Conservation (phyloP, 169 alveolate species). For the Plasmodium chabaudi region DNA sequence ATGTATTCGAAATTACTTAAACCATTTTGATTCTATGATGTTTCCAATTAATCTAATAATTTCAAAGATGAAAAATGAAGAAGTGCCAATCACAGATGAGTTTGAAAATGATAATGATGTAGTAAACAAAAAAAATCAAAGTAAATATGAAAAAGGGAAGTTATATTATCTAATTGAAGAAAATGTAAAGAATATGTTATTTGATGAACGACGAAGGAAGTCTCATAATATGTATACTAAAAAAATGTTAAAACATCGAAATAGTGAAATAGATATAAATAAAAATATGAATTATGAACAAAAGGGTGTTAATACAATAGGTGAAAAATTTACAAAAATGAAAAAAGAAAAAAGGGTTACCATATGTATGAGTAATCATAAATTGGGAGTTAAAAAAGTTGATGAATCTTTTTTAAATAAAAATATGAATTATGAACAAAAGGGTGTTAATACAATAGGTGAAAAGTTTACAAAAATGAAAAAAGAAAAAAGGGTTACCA, state of each 20-base stretch:
- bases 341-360: no score
- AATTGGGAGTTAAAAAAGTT: no score
- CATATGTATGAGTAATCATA: no score
- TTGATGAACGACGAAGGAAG: no score
- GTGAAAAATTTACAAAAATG: no score
- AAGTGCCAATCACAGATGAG: not conserved
- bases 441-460: not conserved
- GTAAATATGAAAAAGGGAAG: not conserved
- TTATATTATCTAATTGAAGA: not conserved
- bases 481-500: no score
- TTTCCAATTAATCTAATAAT: constrained; percentile 14
- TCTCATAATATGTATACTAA: no score
- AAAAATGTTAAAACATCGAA: no score
- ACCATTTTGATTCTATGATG: constrained; percentile 29
- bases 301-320: not conserved
- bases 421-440: not conserved
- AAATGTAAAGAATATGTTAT: no score
- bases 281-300: not conserved
- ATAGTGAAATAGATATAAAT: not conserved
- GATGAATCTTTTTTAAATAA: not conserved
- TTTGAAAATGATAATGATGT: not conserved
- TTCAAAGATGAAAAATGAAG: not conserved
- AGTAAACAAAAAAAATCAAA: not conserved
- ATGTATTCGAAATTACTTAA: constrained; percentile 56
- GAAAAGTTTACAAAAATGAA: no score